Conservation (phyloP, 768 basidiomycete species). For the Collybiopsis confluens region DNA sequence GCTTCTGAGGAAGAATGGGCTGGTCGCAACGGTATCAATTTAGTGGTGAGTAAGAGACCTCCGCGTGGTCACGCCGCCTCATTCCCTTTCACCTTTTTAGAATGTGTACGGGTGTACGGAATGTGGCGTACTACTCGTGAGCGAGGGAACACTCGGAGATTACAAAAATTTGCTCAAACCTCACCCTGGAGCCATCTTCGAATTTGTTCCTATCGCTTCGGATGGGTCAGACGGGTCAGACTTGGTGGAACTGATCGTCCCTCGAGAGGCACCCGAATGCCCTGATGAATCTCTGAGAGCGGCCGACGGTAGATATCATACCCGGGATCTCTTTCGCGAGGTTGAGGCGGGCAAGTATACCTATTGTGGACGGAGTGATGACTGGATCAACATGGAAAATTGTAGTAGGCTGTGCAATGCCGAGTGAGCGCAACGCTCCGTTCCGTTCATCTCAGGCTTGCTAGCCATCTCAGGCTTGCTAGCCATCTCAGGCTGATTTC, state of each 20-base stretch:
- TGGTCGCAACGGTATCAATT: slow-evolving; percentile 53
- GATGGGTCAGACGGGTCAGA: background rate
- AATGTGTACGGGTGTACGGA: background rate
- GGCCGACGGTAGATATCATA: slow-evolving; percentile 14
- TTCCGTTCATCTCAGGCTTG: too few relatives aligned
- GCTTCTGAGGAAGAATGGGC: slow-evolving; percentile 73
- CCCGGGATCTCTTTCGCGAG: slow-evolving; percentile 17
- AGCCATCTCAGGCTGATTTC: too few relatives aligned
- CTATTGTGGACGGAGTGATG: slow-evolving; percentile 16
- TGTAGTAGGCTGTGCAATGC: slow-evolving; percentile 10
- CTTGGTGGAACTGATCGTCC: background rate
- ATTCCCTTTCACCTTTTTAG: background rate
- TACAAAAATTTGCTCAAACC: background rate
- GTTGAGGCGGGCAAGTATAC: slow-evolving; percentile 13
- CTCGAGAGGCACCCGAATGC: slow-evolving; percentile 7
- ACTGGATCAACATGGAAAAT: slow-evolving; percentile 17
- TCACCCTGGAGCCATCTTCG: background rate
- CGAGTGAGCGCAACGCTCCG: too few relatives aligned
- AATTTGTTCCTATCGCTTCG: background rate
- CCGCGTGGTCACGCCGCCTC: too few relatives aligned
- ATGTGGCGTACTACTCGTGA: background rate
- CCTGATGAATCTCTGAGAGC: slow-evolving; percentile 14
- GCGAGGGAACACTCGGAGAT: background rate
- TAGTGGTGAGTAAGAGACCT: slow-evolving; percentile 43
- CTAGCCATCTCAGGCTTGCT: background rate